Evolutionary conservation across 139 green algal species (phyloP).

Genomic region (Eudorina sp.): DNA sequence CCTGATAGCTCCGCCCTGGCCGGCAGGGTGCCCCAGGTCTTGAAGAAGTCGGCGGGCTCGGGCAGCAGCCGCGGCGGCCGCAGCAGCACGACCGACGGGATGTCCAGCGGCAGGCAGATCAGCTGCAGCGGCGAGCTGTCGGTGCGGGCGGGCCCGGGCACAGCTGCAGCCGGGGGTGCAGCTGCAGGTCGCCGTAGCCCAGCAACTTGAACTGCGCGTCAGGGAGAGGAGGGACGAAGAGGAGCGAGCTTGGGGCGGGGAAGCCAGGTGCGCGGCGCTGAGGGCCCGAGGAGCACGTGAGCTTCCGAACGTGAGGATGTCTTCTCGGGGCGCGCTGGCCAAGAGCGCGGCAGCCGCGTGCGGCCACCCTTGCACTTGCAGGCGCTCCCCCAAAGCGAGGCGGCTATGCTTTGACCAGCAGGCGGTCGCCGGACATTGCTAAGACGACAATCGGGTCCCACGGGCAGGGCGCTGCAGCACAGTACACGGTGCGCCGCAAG

Average conservation of each 20-base stretch:
- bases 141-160: conserved; percentile 12
- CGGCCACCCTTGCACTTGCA: not conserved
- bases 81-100: conserved; percentile 7
- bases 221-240: not conserved
- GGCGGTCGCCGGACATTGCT: no score
- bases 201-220: conserved; percentile 35
- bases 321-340: no score
- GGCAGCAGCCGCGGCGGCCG: not conserved
- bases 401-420: no score
- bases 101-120: conserved; percentile 15
- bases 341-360: not conserved
- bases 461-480: no score
- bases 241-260: no score
- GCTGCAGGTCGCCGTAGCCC: conserved; percentile 53
- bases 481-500: no score
- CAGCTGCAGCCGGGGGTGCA: conserved; percentile 58
- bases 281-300: not conserved
- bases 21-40: conserved; percentile 46
- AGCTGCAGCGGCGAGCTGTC: conserved; percentile 42
- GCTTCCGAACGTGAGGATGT: no score
- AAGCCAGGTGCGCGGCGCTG: not conserved
- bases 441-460: no score
- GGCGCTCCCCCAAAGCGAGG: no score
- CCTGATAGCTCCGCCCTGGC: conserved; percentile 59
- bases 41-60: conserved; percentile 50